Percentiles rank a stretch among this genome's conserved stretches.
These are phyloP conservation scores for Hydnum rufescens DNA, from an alignment of 768 basidiomycete genomes.

Conservation along the genomic window DNA sequence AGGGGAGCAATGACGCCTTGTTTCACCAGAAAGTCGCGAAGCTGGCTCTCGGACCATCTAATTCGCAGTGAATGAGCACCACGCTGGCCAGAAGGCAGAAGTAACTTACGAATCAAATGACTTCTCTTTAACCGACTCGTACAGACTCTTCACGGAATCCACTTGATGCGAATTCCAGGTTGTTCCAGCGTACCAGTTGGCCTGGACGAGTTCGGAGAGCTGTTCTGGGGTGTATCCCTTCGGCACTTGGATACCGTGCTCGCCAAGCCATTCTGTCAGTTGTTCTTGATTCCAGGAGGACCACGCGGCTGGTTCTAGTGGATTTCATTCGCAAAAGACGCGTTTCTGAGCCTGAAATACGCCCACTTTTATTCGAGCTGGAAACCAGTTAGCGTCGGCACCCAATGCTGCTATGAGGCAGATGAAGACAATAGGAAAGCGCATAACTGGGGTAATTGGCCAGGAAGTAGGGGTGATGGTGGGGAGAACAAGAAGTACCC, in stretches of 20 bases:
- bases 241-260: conserved; percentile 40
- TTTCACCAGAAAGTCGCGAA: conserved; percentile 68
- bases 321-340: too few species aligned
- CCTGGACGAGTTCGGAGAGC: conserved; percentile 29
- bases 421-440: too few species aligned
- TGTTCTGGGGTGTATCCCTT: conserved; percentile 21
- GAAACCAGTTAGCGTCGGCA: too few species aligned
- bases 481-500: too few species aligned
- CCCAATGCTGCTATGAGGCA: too few species aligned
- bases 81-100: neutral
- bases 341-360: too few species aligned
- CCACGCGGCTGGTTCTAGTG: conserved; percentile 20
- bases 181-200: conserved; percentile 33
- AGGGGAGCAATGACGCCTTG: conserved; percentile 73
- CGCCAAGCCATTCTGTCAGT: conserved; percentile 47
- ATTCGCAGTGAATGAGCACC: neutral
- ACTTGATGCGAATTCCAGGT: conserved; percentile 48
- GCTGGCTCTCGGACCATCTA: conserved; percentile 61
- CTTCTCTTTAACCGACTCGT: conserved; percentile 33
- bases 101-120: conserved; percentile 34
- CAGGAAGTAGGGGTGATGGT: too few species aligned
- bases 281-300: conserved; percentile 41
- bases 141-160: conserved; percentile 38
- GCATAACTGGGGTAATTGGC: too few species aligned
- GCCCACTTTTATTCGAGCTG: too few species aligned